Base-by-base conservation (phyloP, 2,329 filamentous ascomycete species). In the Botrytis paeoniae region DNA sequence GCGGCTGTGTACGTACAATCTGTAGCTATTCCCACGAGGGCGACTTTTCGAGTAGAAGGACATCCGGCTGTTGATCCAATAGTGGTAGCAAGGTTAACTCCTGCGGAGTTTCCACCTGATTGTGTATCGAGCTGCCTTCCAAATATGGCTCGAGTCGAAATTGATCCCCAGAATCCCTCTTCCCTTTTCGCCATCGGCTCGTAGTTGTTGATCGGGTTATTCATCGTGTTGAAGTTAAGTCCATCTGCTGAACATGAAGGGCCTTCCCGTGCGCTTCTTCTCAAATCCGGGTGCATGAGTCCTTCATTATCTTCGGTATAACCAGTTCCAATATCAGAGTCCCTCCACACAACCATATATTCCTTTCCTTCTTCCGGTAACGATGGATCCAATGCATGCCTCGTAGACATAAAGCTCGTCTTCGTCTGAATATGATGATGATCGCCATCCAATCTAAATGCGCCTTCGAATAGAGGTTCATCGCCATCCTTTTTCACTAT, bases 291-390 rank as follows among this genome's bases (percentile, higher is more conserved):
- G 71, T 80, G 78, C 75, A 95, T 91, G 35, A 85, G 83, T 71
- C 88, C 87, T 54, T 83, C 82, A n/a, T 79, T 79, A 75, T 80
- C 73, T 80, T 78, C 29, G 81, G 78, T 60, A 78, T 77, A 45
- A 84, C 81, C 76, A 39, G 71, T 63, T 32, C 74, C 74, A 79
- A 98, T 89, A 81, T 99, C 96, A 41, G 94, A 97, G 80, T 98
- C 95, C 76, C 95, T 89, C 87, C 93, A 98, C 1, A 98, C 87
- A 51, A 98, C 86, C 95, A 99, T 96, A 80, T 89, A 92, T 75
- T 97, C 93, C 45, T 90, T 87, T 7, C 84, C 85, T 63, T 84
- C 82, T 43, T 85, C 80, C 45, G 83, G 81, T 41, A 80, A 76
- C 22, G 87, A 83, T 3, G 94, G 93, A 81, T 99, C 96, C 62